Conservation (phyloP, 2,329 filamentous ascomycete species). For the Ceratocystis harringtonii region DNA sequence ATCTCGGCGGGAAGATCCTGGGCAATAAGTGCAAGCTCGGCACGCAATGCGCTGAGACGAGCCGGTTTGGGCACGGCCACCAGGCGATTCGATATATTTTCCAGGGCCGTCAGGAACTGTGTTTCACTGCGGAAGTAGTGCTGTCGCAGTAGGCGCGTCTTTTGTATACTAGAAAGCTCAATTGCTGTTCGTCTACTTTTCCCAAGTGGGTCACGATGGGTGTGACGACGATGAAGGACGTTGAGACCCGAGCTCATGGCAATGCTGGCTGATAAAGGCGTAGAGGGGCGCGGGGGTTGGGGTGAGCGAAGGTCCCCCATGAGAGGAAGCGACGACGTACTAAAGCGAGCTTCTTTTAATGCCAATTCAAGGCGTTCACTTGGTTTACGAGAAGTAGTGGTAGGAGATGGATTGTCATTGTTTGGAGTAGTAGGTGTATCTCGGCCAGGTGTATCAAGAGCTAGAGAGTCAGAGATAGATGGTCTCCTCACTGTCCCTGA, state of each 20-base stretch:
- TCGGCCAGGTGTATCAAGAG: conserved; percentile 7
- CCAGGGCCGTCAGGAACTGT: conserved; percentile 63
- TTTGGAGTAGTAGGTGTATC: conserved; percentile 3
- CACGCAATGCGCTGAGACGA: conserved; percentile 63
- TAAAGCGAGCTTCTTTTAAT: conserved; percentile 45
- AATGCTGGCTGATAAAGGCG: conserved; percentile 42
- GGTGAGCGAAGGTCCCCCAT: conserved; percentile 40
- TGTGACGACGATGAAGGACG: conserved; percentile 41
- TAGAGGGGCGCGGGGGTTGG: conserved; percentile 33
- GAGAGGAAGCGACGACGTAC: conserved; percentile 51
- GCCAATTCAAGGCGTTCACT: conserved; percentile 37
- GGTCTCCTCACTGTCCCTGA: neutral
- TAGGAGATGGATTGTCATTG: neutral
- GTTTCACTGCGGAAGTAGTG: conserved; percentile 76
- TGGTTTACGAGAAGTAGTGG: conserved; percentile 24
- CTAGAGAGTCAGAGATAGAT: conserved; percentile 16
- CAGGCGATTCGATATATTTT: conserved; percentile 72
- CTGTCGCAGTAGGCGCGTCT: conserved; percentile 56
- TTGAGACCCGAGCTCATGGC: conserved; percentile 31
- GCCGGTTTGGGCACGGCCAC: conserved; percentile 70
- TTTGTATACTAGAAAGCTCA: conserved; percentile 50
- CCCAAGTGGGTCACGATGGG: conserved; percentile 33
- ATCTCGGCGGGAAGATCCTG: conserved; percentile 72
- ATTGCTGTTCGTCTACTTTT: conserved; percentile 43
- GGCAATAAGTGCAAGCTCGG: conserved; percentile 65